Base-by-base conservation (phyloP, 2,329 filamentous ascomycete species). In the Gaeumannomyces sp. region DNA sequence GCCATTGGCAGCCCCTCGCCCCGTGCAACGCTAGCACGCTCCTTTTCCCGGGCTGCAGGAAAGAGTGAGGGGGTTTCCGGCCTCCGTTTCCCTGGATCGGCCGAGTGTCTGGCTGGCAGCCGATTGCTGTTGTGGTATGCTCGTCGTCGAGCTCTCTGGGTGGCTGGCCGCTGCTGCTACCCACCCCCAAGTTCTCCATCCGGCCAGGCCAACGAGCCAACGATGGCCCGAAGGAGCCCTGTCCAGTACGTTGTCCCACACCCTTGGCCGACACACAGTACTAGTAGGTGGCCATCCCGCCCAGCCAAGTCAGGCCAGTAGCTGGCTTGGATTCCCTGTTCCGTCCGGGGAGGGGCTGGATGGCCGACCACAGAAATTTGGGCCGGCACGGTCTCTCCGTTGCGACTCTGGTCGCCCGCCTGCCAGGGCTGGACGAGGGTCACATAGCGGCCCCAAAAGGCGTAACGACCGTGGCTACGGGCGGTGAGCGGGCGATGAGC, bases 11-110 rank as follows among this genome's bases (percentile, higher is more conserved):
- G 45, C 45, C 19, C 45, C 45, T 25, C 45, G 45, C 22, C 45
- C 45, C 45, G 38, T 53, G 45, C 45, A 53, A 53, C 45, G 45
- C 45, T 53, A n/a, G 45, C 45, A 53, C 45, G 45, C n/a, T n/a
- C 45, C 45, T 53, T 53, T 53, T n/a, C 22, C 45, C 22, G 45
- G 22, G 45, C 45, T 53, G 45, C 45, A 53, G 45, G 45, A 53
- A 53, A n/a, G 45, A 10, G n/a, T 25, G 45, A 53, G 45, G 45
- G 45, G 45, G 45, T 53, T 53, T n/a, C 22, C 45, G 45, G 45
- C 45, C 45, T 53, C 45, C 8, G 45, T 53, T 53, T 53, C 45
- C 19, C 45, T 25, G 45, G 6, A 25, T 53, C 8, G 45, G 45
- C 2, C 8, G 19, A 53, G 7, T n/a, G 22, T n/a, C 45, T 53